Conservation (phyloP, 192 early-diverging fungal genomes). For the Backusella morwellensis region DNA sequence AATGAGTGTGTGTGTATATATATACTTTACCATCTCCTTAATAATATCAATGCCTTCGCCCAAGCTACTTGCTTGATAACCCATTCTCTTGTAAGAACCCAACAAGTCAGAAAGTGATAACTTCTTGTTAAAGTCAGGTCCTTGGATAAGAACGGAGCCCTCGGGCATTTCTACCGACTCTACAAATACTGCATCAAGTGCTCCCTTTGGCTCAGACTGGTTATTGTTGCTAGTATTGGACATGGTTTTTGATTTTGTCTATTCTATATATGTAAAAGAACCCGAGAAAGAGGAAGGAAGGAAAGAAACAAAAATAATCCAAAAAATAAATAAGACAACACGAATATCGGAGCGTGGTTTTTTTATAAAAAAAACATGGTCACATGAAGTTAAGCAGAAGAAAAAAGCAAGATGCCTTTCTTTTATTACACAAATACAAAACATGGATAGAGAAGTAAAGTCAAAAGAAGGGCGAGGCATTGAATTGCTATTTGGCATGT, state of each 20-base stretch:
- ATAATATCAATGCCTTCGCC: constrained; percentile 88
- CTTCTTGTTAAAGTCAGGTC: constrained; percentile 92
- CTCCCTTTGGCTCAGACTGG: constrained; percentile 30
- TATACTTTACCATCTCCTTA: constrained; percentile 77
- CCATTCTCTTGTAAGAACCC: constrained; percentile 70
- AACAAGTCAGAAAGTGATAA: constrained; percentile 76
- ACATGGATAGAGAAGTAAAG: neutral
- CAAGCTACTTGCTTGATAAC: constrained; percentile 92
- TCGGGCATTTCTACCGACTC: constrained; percentile 70
- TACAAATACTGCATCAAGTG: constrained; percentile 63
- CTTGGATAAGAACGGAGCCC: constrained; percentile 62
- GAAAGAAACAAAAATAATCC: neutral
- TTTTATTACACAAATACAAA: neutral
- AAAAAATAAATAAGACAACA: neutral
- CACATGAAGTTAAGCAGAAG: neutral
- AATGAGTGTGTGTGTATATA: neutral
- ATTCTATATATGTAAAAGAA: neutral
- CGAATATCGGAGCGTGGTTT: neutral
- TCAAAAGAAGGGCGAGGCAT: neutral
- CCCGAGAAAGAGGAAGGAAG: neutral
- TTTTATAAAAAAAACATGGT: neutral
- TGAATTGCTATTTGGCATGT: neutral
- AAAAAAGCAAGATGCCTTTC: neutral
- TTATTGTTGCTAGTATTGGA: neutral
- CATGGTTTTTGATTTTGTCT: neutral